phyloP scores from a whole-genome alignment of 495 filamentous ascomycete genomes.

The Cudoniella acicularis region DNA sequence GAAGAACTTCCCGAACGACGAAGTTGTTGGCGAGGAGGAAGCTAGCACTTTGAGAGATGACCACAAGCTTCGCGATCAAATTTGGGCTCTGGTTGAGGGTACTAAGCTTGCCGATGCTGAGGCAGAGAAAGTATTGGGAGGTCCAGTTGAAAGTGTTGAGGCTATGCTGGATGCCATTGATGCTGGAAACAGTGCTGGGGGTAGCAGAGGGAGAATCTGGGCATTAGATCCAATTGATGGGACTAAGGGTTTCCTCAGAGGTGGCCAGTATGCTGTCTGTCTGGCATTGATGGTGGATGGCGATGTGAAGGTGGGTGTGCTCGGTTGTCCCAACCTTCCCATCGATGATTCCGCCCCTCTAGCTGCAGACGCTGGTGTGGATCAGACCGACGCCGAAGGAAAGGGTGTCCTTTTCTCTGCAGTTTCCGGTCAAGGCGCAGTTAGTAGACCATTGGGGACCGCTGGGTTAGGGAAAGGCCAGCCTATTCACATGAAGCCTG shows the following conservation, averaged over 20 bases:
- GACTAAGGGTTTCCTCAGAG: slow-evolving; percentile 92
- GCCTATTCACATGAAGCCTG: slow-evolving; percentile 70
- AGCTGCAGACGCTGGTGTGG: slow-evolving; percentile 58
- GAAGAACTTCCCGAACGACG: slow-evolving; percentile 83
- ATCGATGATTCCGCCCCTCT: slow-evolving; percentile 70
- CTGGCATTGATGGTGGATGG: slow-evolving; percentile 88
- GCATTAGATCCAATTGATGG: slow-evolving; percentile 96
- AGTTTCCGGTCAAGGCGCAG: slow-evolving; percentile 70
- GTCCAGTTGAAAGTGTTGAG: slow-evolving; percentile 62
- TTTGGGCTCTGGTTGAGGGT: slow-evolving; percentile 76
- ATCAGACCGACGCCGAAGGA: slow-evolving; percentile 61
- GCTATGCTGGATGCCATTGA: slow-evolving; percentile 86
- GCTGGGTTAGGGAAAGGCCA: slow-evolving; percentile 56
- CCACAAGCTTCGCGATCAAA: slow-evolving; percentile 57
- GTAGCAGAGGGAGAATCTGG: slow-evolving; percentile 83
- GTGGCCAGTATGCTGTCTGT: slow-evolving; percentile 97
- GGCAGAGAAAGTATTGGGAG: slow-evolving; percentile 64
- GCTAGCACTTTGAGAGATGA: slow-evolving; percentile 71
- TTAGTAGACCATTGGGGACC: slow-evolving; percentile 62
- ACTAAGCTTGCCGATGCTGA: slow-evolving; percentile 66
- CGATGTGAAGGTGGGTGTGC: slow-evolving; percentile 89
- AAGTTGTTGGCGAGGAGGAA: slow-evolving; percentile 95
- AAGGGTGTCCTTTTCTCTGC: slow-evolving; percentile 85
- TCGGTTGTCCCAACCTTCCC: slow-evolving; percentile 93
- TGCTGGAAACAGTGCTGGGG: slow-evolving; percentile 74